These are phyloP conservation scores for Aspergillus novofumigatus DNA, from an alignment of 2,329 filamentous ascomycete genomes.

Conservation along the genomic window DNA sequence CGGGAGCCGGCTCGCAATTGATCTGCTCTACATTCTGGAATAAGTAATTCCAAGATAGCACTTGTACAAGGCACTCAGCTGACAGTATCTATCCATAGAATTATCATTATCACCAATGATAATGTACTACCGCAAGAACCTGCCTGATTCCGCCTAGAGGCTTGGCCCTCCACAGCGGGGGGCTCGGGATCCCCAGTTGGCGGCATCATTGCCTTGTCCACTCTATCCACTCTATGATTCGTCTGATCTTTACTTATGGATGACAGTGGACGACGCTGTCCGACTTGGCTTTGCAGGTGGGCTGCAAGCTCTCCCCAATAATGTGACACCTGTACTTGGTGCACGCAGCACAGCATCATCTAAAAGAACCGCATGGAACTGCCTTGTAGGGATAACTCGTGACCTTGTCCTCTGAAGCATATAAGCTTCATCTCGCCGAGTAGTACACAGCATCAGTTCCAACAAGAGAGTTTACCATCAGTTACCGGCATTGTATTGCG, in stretches of 20 bases:
- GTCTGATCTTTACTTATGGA: not conserved
- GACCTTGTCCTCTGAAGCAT: not conserved
- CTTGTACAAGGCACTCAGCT: no score
- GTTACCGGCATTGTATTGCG: no score
- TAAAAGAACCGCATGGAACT: conserved; percentile 1
- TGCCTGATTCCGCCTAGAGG: conserved; percentile 4
- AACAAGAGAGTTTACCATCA: no score
- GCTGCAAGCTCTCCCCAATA: no score
- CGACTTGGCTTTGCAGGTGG: not conserved
- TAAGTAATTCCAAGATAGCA: no score
- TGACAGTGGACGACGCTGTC: no score
- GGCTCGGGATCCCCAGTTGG: not conserved
- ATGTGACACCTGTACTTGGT: no score
- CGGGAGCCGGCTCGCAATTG: conserved; percentile 14
- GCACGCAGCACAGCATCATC: not conserved
- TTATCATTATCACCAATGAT: no score
- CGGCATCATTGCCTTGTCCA: not conserved
- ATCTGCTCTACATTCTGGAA: no score
- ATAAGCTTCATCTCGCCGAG: no score
- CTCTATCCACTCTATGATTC: not conserved
- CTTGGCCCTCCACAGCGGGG: conserved; percentile 1
- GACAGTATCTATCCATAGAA: no score
- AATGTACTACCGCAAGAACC: not conserved
- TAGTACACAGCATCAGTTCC: no score
- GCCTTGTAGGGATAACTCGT: not conserved